phyloP scores from a whole-genome alignment of 331 rosid genomes.

The Cydonia oblonga region DNA sequence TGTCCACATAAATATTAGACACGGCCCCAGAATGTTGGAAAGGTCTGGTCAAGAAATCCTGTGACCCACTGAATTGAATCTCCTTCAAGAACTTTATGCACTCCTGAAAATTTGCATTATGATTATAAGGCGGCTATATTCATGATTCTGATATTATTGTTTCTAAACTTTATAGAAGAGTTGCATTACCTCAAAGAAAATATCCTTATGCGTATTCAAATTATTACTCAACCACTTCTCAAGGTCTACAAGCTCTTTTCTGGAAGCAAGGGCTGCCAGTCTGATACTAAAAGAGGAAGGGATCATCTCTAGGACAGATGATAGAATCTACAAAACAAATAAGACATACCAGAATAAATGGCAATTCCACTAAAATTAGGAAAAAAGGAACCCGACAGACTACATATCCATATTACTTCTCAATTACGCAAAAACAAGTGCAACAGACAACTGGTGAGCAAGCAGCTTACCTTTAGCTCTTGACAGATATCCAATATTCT shows the following conservation, averaged over 20 bases:
- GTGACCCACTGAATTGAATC: constrained; percentile 60
- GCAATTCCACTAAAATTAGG: constrained; percentile 1
- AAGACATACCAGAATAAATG: not conserved
- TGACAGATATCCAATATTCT: constrained; percentile 75
- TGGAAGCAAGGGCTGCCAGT: constrained; percentile 79
- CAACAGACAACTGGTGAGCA: not conserved
- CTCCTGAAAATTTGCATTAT: constrained; percentile 43
- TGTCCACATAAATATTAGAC: constrained; percentile 47
- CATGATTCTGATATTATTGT: not conserved
- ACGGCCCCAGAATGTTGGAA: constrained; percentile 59
- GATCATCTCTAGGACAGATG: constrained; percentile 50
- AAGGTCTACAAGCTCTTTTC: constrained; percentile 71
- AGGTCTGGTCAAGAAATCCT: constrained; percentile 50
- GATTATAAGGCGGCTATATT: constrained; percentile 4
- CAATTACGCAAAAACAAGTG: not conserved
- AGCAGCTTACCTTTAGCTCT: constrained; percentile 59
- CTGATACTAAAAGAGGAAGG: constrained; percentile 68
- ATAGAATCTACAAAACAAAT: constrained; percentile 50
- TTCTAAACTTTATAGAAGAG: not conserved
- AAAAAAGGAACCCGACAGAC: not conserved
- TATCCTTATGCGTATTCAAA: constrained; percentile 50
- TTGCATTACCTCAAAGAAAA: constrained; percentile 65
- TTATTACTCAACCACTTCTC: constrained; percentile 77
- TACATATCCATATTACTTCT: not conserved
- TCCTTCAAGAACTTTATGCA: constrained; percentile 79